Conservation (phyloP, 805 yeast genomes). For the Hanseniaspora valbyensis region DNA sequence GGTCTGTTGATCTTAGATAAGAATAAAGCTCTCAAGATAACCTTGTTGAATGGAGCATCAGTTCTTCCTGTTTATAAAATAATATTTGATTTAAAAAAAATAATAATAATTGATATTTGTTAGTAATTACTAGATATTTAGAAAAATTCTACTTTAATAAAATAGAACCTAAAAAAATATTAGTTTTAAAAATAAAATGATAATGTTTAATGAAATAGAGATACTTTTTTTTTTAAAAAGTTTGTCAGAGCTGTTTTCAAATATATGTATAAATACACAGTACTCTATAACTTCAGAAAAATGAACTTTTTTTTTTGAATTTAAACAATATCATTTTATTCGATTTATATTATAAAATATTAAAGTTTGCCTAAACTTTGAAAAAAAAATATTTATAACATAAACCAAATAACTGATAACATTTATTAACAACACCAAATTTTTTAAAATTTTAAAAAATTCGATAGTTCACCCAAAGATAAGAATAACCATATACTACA, state of each 20-base stretch:
- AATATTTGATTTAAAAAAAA: conserved; percentile 4
- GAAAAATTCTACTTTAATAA: background rate
- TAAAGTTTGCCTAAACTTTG: background rate
- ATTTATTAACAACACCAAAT: background rate
- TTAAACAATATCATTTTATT: conserved; percentile 6
- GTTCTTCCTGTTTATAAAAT: conserved; percentile 65
- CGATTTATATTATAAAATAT: conserved; percentile 10
- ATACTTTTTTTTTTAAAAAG: background rate
- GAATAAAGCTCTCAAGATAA: conserved; percentile 86
- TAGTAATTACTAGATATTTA: conserved; percentile 1
- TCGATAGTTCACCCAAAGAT: conserved; percentile 5
- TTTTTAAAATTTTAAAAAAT: no score
- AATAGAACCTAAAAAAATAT: background rate
- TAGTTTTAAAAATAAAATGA: background rate
- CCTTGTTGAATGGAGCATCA: conserved; percentile 97
- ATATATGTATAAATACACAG: conserved; percentile 14
- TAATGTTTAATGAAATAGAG: background rate
- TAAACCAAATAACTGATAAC: conserved; percentile 7
- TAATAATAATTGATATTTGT: background rate
- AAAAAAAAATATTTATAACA: conserved; percentile 5
- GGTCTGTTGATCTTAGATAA: conserved; percentile 99
- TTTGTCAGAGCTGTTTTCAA: background rate
- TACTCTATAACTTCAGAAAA: conserved; percentile 6
- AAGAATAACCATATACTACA: conserved; percentile 15
- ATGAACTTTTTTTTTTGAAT: conserved; percentile 1